Base-by-base conservation (phyloP, 169 alveolate species). In the Perkinsus marinus region DNA sequence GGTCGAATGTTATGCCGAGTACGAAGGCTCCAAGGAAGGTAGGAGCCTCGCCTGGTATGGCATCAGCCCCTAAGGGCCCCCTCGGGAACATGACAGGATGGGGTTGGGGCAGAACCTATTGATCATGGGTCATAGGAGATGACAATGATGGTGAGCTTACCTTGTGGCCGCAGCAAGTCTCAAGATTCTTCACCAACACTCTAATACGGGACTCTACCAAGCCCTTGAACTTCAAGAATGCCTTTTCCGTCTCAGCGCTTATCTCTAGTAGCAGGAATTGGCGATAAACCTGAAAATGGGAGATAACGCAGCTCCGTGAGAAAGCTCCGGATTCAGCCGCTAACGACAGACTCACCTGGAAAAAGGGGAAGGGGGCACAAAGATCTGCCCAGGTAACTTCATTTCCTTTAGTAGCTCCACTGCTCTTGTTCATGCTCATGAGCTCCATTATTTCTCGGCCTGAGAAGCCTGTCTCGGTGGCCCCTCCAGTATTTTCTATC, bases 181-280 rank as follows among this genome's bases (percentile, higher is more conserved):
- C 98, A 90, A 96, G 90, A 90, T 95, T 96, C 91, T 95, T 95
- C 36, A 96, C 95, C 46, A 96, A 93, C 39, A 95, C 92, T 39
- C 98, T 92, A 91, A 96, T 93, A 91, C 96, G 93, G 90, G 97
- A 95, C 90, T 96, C 97, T 41, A 96, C 96, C 97, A 97, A 95
- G 0, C 98, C 98, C 47, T 95, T 94, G 97, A 97, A 96, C 91
- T 92, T 94, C 90, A 57, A 30, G 79, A 57, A 57, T 13, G 79
- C 79, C 79, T 57, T 57, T 30, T 57, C 79, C 7, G 79, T 57
- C 34, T 57, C 79, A 57, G 79, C 79, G 79, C 79, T 57, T 13
- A 57, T 57, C 79, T 57, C 79, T 6, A 57, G 34, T 16, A 57
- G 26, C 79, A 57, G 34, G 34, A 57, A 57, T 26, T 57, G 79